These are phyloP conservation scores for Leishmania mexicana DNA, from an alignment of 208 protist species.

Conservation along the genomic window DNA sequence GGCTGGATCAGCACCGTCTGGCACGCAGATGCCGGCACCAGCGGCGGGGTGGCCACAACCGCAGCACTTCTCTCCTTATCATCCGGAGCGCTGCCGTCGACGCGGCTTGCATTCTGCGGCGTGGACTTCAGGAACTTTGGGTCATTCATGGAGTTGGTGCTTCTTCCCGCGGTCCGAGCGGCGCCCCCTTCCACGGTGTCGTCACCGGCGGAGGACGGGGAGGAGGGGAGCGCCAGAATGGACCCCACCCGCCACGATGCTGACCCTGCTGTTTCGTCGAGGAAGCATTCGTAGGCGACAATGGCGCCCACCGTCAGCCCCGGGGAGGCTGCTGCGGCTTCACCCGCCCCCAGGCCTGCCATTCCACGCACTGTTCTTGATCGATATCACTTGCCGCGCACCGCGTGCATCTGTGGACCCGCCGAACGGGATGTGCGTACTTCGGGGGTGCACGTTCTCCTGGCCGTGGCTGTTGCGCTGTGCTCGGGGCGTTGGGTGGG, in stretches of 20 bases:
- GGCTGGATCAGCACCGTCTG: slow-evolving; percentile 26
- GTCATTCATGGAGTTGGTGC: neutral
- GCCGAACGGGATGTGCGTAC: too few species aligned
- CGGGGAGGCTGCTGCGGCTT: neutral
- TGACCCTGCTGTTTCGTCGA: slow-evolving; percentile 12
- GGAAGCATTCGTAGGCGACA: slow-evolving; percentile 56
- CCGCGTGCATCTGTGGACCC: neutral
- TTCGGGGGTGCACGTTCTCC: too few species aligned
- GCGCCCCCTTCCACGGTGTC: neutral
- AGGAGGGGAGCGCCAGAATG: slow-evolving; percentile 12
- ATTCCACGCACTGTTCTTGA: neutral
- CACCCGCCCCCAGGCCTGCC: neutral
- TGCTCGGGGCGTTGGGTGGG: too few species aligned
- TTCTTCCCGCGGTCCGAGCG: neutral
- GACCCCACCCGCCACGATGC: slow-evolving; percentile 26
- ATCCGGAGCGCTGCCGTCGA: neutral
- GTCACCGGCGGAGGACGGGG: neutral
- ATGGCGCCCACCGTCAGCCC: slow-evolving; percentile 31
- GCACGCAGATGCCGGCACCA: neutral
- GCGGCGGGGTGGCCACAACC: neutral
- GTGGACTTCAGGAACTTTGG: neutral
- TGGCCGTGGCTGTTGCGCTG: too few species aligned
- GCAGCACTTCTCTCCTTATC: neutral
- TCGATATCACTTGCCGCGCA: neutral
- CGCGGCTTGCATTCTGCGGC: neutral